phyloP scores from a whole-genome alignment of 495 filamentous ascomycete species.

The Penicillium soppii region DNA sequence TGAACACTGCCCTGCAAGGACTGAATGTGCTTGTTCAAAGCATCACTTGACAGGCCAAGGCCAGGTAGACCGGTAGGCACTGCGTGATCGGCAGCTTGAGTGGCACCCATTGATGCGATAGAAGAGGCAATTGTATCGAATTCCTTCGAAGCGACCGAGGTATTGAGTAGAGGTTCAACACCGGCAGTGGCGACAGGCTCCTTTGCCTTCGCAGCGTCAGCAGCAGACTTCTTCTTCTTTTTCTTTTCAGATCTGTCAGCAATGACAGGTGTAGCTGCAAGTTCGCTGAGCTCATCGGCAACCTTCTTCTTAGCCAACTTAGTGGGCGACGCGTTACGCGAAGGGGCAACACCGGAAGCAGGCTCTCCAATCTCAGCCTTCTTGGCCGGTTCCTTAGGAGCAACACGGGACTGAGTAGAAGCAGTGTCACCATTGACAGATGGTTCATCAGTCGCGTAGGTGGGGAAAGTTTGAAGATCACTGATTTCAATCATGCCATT shows the following conservation, averaged over 20 bases:
- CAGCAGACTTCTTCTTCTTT: constrained; percentile 56
- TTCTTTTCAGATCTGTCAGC: constrained; percentile 57
- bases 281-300: constrained; percentile 42
- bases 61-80: constrained; percentile 5
- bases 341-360: constrained; percentile 28
- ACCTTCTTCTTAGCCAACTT: constrained; percentile 46
- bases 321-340: constrained; percentile 40
- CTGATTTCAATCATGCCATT: constrained; percentile 56
- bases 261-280: constrained; percentile 24
- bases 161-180: constrained; percentile 17
- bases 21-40: constrained; percentile 52
- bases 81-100: constrained; percentile 3
- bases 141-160: constrained; percentile 8
- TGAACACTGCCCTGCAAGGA: constrained; percentile 55
- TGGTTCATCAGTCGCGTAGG: constrained; percentile 44
- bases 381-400: constrained; percentile 38
- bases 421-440: constrained; percentile 50
- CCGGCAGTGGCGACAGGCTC: constrained; percentile 21
- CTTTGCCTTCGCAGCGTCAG: constrained; percentile 35
- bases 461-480: constrained; percentile 48
- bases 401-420: constrained; percentile 33
- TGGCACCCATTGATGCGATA: constrained; percentile 8
- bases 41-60: constrained; percentile 32
- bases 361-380: constrained; percentile 32
- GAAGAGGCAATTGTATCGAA: constrained; percentile 20